Conservation (phyloP, 495 filamentous ascomycete species). For the Penicillium psychrofluorescens region DNA sequence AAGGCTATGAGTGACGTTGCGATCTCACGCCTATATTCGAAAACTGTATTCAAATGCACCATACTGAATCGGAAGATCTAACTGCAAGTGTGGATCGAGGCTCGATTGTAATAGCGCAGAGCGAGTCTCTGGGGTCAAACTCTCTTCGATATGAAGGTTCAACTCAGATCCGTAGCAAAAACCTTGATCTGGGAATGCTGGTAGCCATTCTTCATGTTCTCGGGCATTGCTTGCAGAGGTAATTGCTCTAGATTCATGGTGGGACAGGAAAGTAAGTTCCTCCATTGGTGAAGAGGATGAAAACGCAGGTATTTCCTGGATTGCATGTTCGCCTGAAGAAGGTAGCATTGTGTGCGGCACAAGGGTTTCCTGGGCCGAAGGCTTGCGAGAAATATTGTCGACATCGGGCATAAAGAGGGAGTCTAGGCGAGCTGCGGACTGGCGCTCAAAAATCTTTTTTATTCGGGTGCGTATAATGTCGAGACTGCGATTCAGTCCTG, state of each 20-base stretch:
- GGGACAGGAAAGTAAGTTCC: not conserved
- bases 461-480: constrained; percentile 7
- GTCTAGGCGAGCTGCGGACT: not conserved
- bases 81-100: constrained; percentile 6
- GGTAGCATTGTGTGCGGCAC: not conserved
- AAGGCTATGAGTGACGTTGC: too few species aligned
- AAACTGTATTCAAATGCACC: too few species aligned
- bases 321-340: not conserved
- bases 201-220: constrained; percentile 3
- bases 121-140: constrained; percentile 4
- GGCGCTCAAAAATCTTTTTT: constrained; percentile 6
- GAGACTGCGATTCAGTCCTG: constrained; percentile 9
- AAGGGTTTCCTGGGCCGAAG: too few species aligned
- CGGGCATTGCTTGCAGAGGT: too few species aligned
- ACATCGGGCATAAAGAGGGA: constrained; percentile 1
- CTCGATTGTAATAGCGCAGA: constrained; percentile 4
- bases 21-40: too few species aligned
- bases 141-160: not conserved
- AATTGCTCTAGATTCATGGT: too few species aligned
- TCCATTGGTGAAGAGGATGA: not conserved
- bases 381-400: too few species aligned
- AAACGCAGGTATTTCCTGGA: not conserved
- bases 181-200: constrained; percentile 8
- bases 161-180: constrained; percentile 5
- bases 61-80: constrained; percentile 1